Evolutionary conservation across 1,284 basidiomycete genomes (phyloP), one percentile per base, ranked within the genome.

Genomic region (Gymnopus androsaceus): DNA sequence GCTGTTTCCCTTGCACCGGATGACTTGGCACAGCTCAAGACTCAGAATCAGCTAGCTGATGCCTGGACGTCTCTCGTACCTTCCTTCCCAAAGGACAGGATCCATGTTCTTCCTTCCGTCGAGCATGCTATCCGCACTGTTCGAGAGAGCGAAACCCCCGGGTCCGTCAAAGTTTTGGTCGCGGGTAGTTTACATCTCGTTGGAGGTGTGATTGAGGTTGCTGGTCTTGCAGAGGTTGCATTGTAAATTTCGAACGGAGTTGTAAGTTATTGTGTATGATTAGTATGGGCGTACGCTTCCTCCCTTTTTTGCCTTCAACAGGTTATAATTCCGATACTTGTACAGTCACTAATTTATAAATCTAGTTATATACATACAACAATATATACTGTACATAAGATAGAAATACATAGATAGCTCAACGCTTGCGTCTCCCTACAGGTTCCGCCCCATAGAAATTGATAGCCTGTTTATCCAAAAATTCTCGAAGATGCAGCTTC

Each of bases 131-230:
- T 96, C 14, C 75, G 80, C 40, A 66, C 86, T 42, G 80, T 92
- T 8, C 75, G 83, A 62, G 3, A 58, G 67, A 65, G 72, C 15
- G 62, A 67, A n/a, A 64, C 55, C 37, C 66, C 64, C n/a, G n/a
- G n/a, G n/a, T n/a, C n/a, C 11, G 69, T 82, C 1, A 78, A 90
- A 59, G 85, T 95, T 14, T 78, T 99, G 23, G 94, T 97, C 1
- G 83, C 92, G 1, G 97, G 97, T 3, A 98, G 95, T 71, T 71
- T 99, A 63, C 95, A 97, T 73, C 81, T 99, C 14, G 89, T 99
- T 5, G 97, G 97, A 21, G 97, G 97, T 2, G 79, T 96, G 8
- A 92, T 99, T 66, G 94, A 96, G 66, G 93, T 93, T 3, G 90
- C 93, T 7, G 87, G 84, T 21, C 70, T 98, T 57, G 83, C 86